phyloP scores from a whole-genome alignment of 495 filamentous ascomycete genomes.

The Aspergillus egyptiacus region DNA sequence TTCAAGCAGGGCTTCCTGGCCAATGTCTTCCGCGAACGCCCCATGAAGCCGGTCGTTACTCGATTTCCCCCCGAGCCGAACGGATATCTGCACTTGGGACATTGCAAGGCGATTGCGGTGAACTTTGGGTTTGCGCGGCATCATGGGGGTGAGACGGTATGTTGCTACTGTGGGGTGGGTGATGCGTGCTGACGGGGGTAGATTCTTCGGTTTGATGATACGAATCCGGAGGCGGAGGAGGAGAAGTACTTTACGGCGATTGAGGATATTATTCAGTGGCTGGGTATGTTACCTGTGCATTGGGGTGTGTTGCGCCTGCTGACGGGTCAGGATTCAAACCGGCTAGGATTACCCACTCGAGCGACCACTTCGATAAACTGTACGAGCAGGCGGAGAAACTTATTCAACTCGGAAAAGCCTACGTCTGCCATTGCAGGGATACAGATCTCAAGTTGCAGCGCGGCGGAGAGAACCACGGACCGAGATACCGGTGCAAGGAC shows the following conservation, averaged over 20 bases:
- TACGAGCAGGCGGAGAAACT: constrained; percentile 87
- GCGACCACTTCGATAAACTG: constrained; percentile 78
- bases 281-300: constrained; percentile 33
- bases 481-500: constrained; percentile 24
- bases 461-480: constrained; percentile 62
- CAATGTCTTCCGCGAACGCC: constrained; percentile 72
- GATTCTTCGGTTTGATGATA: constrained; percentile 62
- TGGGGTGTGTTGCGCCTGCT: not conserved
- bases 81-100: constrained; percentile 75
- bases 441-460: constrained; percentile 78
- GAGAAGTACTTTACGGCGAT: constrained; percentile 74
- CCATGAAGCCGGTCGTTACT: constrained; percentile 58
- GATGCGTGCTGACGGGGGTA: constrained; percentile 2
- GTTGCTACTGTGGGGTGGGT: not conserved
- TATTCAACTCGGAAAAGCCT: constrained; percentile 65
- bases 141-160: constrained; percentile 55
- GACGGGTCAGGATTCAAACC: constrained; percentile 55
- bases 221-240: constrained; percentile 78
- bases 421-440: constrained; percentile 69
- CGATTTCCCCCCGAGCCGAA: constrained; percentile 91
- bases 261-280: constrained; percentile 71
- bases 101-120: constrained; percentile 92
- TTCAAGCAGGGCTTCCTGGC: constrained; percentile 82
- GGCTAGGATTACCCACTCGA: constrained; percentile 68
- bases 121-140: constrained; percentile 94